These are phyloP conservation scores for Coemansia sp. DNA, from an alignment of 192 early-diverging fungal genomes.

Conservation along the genomic window DNA sequence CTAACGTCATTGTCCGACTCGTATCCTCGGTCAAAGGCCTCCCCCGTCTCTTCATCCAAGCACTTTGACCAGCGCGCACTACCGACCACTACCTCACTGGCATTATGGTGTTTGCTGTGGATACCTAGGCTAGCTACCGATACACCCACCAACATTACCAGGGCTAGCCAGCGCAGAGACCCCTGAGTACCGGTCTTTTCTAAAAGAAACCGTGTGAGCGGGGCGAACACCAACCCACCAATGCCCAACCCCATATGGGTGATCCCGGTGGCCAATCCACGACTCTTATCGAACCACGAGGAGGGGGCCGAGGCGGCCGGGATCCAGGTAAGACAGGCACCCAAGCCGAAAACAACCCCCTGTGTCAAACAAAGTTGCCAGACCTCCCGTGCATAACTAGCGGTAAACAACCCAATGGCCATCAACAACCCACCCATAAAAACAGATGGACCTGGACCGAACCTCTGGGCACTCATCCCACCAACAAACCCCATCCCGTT, in stretches of 20 bases:
- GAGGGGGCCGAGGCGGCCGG: constrained; percentile 56
- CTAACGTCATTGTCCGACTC: constrained; percentile 16
- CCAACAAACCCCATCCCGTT: constrained; percentile 43
- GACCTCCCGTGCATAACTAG: constrained; percentile 52
- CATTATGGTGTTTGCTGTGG: constrained; percentile 21
- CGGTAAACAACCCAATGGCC: constrained; percentile 53
- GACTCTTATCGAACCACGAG: constrained; percentile 59
- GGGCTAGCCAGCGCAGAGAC: constrained; percentile 39
- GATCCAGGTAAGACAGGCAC: constrained; percentile 54
- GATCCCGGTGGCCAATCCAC: constrained; percentile 59
- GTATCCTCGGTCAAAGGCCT: constrained; percentile 8
- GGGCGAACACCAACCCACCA: constrained; percentile 58
- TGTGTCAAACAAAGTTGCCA: constrained; percentile 67
- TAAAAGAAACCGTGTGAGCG: constrained; percentile 43
- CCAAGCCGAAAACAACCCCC: constrained; percentile 61
- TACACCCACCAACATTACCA: constrained; percentile 31
- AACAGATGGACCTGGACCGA: constrained; percentile 41
- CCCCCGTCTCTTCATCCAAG: constrained; percentile 9
- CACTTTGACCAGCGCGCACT: constrained; percentile 38
- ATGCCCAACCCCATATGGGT: constrained; percentile 63
- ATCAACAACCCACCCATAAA: constrained; percentile 42
- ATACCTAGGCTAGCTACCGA: constrained; percentile 33
- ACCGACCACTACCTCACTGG: constrained; percentile 15
- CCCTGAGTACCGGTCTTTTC: constrained; percentile 40
- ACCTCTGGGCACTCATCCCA: constrained; percentile 16